Conservation (phyloP, 2,329 filamentous ascomycete genomes). For the Calonectria hongkongensis region DNA sequence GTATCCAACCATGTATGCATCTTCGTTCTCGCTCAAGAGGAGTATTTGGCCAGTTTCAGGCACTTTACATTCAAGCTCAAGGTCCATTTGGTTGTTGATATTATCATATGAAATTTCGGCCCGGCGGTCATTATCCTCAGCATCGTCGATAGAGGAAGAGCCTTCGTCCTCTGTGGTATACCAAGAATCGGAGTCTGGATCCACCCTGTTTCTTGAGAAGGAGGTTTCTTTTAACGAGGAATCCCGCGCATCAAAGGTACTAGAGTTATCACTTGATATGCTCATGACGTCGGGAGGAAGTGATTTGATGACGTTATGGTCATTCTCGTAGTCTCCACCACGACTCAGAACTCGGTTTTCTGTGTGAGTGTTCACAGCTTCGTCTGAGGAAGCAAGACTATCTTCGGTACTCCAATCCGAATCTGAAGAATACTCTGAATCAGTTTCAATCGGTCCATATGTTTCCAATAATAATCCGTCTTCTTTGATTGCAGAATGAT, state of each 20-base stretch:
- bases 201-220: background rate
- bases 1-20: background rate
- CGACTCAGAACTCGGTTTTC: background rate
- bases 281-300: no score
- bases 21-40: background rate
- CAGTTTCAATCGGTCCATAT: background rate
- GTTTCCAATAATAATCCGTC: background rate
- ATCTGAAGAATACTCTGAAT: background rate
- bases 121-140: no score
- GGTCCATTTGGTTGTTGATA: no score
- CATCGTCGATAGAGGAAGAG: background rate
- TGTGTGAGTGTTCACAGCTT: background rate
- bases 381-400: background rate
- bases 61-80: no score
- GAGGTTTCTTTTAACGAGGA: no score
- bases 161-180: slow-evolving; percentile 10
- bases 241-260: no score
- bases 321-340: background rate
- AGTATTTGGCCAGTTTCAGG: background rate
- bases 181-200: background rate
- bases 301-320: background rate
- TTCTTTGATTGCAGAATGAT: background rate
- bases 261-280: background rate
- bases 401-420: background rate
- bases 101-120: background rate